A percentile compares a stretch with the other conserved stretches of the same genome.
These are phyloP conservation scores for Oenanthe javanica DNA, from an alignment of 140 eudicot genomes.

Conservation along the genomic window DNA sequence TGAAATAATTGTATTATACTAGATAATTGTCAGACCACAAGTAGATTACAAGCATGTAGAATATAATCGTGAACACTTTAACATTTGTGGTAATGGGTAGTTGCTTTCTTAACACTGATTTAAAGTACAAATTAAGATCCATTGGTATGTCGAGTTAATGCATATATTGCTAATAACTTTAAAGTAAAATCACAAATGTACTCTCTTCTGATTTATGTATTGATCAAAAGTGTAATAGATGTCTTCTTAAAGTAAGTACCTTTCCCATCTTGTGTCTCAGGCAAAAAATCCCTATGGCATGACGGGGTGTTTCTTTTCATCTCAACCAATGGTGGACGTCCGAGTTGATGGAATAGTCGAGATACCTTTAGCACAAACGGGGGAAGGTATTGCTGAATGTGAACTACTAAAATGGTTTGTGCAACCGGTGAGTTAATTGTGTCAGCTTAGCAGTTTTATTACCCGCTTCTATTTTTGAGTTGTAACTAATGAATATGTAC, in stretches of 20 bases:
- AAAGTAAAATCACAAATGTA: not conserved
- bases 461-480: not conserved
- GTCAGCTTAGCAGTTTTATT: not conserved
- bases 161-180: not conserved
- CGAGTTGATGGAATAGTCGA: conserved; percentile 49
- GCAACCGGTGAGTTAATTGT: conserved; percentile 47
- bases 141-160: not conserved
- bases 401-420: conserved; percentile 96
- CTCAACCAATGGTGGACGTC: conserved; percentile 39
- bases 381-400: conserved; percentile 99
- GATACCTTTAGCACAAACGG: conserved; percentile 93
- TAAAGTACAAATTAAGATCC: not conserved
- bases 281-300: conserved; percentile 22
- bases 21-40: not conserved
- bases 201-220: not conserved
- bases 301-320: conserved; percentile 47
- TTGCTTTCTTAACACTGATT: not conserved
- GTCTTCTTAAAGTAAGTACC: not conserved
- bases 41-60: not conserved
- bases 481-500: not conserved
- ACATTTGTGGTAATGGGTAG: not conserved
- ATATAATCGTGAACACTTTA: not conserved
- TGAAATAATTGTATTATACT: not conserved
- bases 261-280: conserved; percentile 17
- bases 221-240: not conserved